phyloP scores from a whole-genome alignment of 2,329 filamentous ascomycete genomes.

The Parastagonospora avenae region DNA sequence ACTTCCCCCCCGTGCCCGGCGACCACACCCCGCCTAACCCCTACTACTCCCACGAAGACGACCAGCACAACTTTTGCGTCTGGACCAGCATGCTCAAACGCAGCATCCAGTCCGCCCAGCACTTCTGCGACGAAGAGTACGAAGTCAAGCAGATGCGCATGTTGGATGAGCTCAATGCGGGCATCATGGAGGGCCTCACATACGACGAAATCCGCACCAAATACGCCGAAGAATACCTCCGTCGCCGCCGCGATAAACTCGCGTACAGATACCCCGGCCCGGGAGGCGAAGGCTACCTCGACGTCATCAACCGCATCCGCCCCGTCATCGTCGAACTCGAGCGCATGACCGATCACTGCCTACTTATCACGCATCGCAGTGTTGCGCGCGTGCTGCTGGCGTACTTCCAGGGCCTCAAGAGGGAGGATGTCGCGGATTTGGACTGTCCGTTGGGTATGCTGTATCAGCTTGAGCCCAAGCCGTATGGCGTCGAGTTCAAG shows the following conservation, averaged over 20 bases:
- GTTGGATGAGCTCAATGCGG: constrained; percentile 95
- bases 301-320: constrained; percentile 92
- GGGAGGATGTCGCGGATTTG: constrained; percentile 90
- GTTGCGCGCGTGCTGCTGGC: constrained; percentile 91
- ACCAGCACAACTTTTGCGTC: constrained; percentile 90
- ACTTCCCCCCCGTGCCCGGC: constrained; percentile 87
- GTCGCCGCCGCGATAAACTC: constrained; percentile 83
- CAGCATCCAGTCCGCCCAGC: constrained; percentile 83
- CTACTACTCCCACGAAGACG: constrained; percentile 61
- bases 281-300: constrained; percentile 93
- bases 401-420: constrained; percentile 92
- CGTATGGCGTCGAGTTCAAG: constrained; percentile 96
- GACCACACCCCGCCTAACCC: constrained; percentile 96
- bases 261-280: constrained; percentile 96
- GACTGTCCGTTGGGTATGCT: constrained; percentile 93
- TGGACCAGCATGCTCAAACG: constrained; percentile 98
- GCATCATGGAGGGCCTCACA: constrained; percentile 91
- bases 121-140: constrained; percentile 91
- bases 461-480: constrained; percentile 95
- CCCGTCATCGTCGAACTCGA: constrained; percentile 97
- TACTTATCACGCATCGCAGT: constrained; percentile 90
- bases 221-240: constrained; percentile 79
- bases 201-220: constrained; percentile 86
- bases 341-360: constrained; percentile 92
- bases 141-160: constrained; percentile 98